These are phyloP conservation scores for Sarcodon aspratus DNA, from an alignment of 768 basidiomycete genomes.

Conservation along the genomic window DNA sequence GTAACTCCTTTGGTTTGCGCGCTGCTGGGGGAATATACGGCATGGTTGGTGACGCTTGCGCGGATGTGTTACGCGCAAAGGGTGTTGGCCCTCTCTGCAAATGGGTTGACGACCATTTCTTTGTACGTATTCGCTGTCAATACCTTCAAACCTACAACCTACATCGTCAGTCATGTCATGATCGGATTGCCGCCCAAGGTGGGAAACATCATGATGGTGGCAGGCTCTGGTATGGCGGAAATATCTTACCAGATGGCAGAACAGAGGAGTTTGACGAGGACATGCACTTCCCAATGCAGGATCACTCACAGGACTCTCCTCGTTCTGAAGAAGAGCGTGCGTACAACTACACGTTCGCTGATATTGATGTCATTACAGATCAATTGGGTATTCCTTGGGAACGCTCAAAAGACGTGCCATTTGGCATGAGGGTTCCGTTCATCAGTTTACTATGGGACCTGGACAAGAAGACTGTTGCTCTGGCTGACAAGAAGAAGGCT, in stretches of 20 bases:
- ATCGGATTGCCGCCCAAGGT: neutral
- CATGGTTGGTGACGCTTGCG: slow-evolving; percentile 1
- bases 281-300: slow-evolving; percentile 5
- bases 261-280: slow-evolving; percentile 25
- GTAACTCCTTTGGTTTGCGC: slow-evolving; percentile 1
- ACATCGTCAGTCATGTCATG: slow-evolving; percentile 19
- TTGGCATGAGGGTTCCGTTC: slow-evolving; percentile 11
- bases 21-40: slow-evolving; percentile 1
- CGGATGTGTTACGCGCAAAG: slow-evolving; percentile 1
- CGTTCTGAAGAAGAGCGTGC: slow-evolving; percentile 7
- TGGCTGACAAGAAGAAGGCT: slow-evolving; percentile 13
- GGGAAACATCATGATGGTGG: slow-evolving; percentile 1
- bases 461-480: slow-evolving; percentile 7
- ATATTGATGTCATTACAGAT: slow-evolving; percentile 25
- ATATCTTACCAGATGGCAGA: slow-evolving; percentile 5
- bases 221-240: slow-evolving; percentile 18
- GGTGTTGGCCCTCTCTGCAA: slow-evolving; percentile 6
- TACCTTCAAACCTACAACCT: neutral
- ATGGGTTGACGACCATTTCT: slow-evolving; percentile 7
- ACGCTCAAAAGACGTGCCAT: slow-evolving; percentile 16
- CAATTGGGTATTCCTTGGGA: slow-evolving; percentile 23
- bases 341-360: slow-evolving; percentile 13
- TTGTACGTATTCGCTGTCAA: slow-evolving; percentile 4
- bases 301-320: slow-evolving; percentile 17
- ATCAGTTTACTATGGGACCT: slow-evolving; percentile 24